Evolutionary conservation across 1,139 yeast species (phyloP), one percentile per base, ranked within the genome.

Genomic region (Nematodospora anomalae): DNA sequence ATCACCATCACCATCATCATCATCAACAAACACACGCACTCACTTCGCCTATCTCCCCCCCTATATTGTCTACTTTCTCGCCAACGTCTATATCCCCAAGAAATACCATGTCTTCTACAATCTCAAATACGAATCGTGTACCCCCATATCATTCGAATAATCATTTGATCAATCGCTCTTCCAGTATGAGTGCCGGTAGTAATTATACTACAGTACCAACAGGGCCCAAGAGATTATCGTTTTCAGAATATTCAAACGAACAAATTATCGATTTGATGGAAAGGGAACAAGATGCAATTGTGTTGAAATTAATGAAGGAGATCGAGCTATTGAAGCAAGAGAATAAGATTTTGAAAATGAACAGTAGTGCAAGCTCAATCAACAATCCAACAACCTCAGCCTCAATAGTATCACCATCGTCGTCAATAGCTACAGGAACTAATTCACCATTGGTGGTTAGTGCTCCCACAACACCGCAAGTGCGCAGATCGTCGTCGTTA

Each of bases 281-380:
- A 51, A 69, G 79, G 40, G 86, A 80, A 51, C 86, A 80, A 51
- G 87, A 80, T 48, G 83, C 81, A 3, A 76, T 79, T 25, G 86
- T 79, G 6, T 57, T 79, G 44, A 75, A 70, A 48, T 55, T 80
- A 28, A 71, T 79, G 74, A 69, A 69, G 45, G 84, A 80, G 47
- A 79, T 80, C 26, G 70, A 69, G 16, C 43, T 44, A 7, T 58
- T 80, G 41, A 75, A 71, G 45, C 76, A 72, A 25, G 85, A 80
- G 42, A 79, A 78, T 47, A 64, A 55, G 32, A 40, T 42, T 5
- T 54, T 71, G 33, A 62, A 49, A 40, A 31, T 36, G 21, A 34
- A 35, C 26, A 33, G 14, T 35, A 26, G 20, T 13, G 16, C 20
- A 24, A 32, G 24, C 16, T 22, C 13, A 9, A 14, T 12, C 25